Evolutionary conservation across 352 stramenopile species (phyloP).

Genomic region (Pythium catenulatum): DNA sequence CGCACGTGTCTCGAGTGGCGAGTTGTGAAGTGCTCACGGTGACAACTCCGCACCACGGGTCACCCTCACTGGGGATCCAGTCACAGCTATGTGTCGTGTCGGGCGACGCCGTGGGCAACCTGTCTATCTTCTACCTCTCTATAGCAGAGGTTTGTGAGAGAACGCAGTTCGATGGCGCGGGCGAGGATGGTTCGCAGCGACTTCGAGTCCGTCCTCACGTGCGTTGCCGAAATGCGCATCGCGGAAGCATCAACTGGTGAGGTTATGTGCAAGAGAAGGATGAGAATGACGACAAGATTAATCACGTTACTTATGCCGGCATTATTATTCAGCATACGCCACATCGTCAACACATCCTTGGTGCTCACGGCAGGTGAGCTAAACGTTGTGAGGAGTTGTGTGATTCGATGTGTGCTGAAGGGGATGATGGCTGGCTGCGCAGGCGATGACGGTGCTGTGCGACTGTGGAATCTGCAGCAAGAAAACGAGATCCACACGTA

Average conservation of each 20-base stretch:
- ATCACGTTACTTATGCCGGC: background rate
- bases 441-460: slow-evolving; percentile 38
- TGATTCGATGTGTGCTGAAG: background rate
- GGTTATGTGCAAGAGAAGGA: no score
- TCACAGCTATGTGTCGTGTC: slow-evolving; percentile 24
- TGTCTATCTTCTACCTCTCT: slow-evolving; percentile 20
- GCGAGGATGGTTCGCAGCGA: background rate
- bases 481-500: no score
- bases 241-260: slow-evolving; percentile 46
- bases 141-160: background rate
- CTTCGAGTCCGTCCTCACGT: slow-evolving; percentile 30
- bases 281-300: background rate
- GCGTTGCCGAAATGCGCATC: slow-evolving; percentile 26
- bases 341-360: background rate
- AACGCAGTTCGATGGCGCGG: background rate
- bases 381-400: background rate
- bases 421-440: background rate
- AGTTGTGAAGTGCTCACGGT: background rate
- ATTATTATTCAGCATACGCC: slow-evolving; percentile 10
- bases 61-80: no score
- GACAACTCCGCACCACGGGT: background rate
- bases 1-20: slow-evolving; percentile 22
- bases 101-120: slow-evolving; percentile 26
- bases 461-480: slow-evolving; percentile 40
- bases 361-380: slow-evolving; percentile 29